phyloP scores from a whole-genome alignment of 306 rosid genomes.

The Trifolium dubium region DNA sequence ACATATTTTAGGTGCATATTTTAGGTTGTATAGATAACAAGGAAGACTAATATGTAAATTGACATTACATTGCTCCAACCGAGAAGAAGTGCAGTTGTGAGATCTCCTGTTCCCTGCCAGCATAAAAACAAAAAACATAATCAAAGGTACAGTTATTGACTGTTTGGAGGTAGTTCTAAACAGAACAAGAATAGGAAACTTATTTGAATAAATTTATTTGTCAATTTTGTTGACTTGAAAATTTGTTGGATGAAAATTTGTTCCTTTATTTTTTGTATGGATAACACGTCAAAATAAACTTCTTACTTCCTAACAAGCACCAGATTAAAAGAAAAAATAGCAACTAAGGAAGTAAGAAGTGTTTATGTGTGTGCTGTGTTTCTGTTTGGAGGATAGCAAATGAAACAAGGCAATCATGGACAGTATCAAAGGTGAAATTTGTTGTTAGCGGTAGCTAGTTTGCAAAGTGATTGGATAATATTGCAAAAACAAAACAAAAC shows the following conservation, averaged over 20 bases:
- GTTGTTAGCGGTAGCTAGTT: background rate
- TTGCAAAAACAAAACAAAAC: background rate
- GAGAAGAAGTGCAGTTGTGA: constrained; percentile 36
- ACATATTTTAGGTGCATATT: constrained; percentile 3
- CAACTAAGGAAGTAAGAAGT: constrained; percentile 1
- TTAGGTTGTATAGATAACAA: too few relatives aligned
- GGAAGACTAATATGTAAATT: constrained; percentile 2
- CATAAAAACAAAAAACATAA: constrained; percentile 12
- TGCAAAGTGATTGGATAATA: background rate
- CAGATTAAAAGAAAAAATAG: background rate
- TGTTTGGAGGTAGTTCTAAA: background rate
- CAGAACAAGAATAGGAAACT: background rate
- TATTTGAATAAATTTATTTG: background rate
- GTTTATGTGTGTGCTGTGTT: background rate
- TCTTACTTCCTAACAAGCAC: background rate
- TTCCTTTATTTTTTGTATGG: background rate
- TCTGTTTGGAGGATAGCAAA: background rate
- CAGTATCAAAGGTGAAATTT: constrained; percentile 3
- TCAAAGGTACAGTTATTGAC: background rate
- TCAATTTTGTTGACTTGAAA: constrained; percentile 1
- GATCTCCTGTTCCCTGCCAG: constrained; percentile 38
- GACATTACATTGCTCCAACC: constrained; percentile 43
- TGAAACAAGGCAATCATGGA: background rate
- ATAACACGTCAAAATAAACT: background rate
- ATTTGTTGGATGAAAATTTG: background rate